Conservation (phyloP, 176 grass and related monocot species). For the Tuctoria greenei region DNA sequence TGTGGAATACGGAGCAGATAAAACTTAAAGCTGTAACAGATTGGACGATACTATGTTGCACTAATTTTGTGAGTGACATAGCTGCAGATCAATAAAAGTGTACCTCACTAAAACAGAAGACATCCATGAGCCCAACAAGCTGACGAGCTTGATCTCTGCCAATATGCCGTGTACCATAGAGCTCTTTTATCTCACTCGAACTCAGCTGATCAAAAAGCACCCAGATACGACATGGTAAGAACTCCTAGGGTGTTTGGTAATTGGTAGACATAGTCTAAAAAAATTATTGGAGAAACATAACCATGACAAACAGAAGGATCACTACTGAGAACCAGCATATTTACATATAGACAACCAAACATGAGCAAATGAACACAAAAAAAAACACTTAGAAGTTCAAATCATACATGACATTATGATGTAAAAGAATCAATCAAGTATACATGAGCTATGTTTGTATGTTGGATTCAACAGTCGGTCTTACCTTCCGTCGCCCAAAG, state of each 20-base stretch:
- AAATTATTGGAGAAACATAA: neutral
- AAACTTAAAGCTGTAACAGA: neutral
- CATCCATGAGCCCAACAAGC: slow-evolving; percentile 97
- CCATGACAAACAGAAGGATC: neutral
- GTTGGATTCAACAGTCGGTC: neutral
- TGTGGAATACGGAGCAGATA: neutral
- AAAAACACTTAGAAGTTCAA: neutral
- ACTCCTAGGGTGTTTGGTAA: neutral
- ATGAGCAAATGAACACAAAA: neutral
- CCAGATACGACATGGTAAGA: slow-evolving; percentile 15
- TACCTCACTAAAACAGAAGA: slow-evolving; percentile 99
- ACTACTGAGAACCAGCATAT: slow-evolving; percentile 1
- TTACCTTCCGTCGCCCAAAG: slow-evolving; percentile 80
- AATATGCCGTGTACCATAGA: slow-evolving; percentile 93
- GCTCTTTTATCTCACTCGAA: slow-evolving; percentile 72
- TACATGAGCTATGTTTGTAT: neutral
- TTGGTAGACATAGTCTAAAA: neutral
- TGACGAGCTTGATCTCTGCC: slow-evolving; percentile 66
- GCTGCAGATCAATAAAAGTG: slow-evolving; percentile 21
- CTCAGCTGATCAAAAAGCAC: slow-evolving; percentile 65
- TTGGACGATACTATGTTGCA: neutral
- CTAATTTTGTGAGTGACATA: slow-evolving; percentile 22
- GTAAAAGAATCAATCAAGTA: neutral
- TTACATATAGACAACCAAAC: neutral
- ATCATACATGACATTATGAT: too few species aligned